phyloP scores from a whole-genome alignment of 2,329 filamentous ascomycete species.

The Pestalotiopsis sp. region DNA sequence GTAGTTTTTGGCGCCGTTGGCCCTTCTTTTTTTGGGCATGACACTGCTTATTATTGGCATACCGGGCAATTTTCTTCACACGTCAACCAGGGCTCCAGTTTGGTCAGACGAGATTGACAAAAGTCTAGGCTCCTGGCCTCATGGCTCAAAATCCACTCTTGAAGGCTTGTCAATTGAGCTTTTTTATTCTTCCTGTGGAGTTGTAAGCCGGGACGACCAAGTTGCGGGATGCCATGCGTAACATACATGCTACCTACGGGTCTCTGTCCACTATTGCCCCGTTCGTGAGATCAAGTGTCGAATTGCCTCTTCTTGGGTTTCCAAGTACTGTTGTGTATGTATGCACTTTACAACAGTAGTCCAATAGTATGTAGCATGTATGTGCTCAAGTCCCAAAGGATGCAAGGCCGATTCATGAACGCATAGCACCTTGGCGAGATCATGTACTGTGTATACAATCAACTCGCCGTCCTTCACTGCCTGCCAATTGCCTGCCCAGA shows the following conservation, averaged over 20 bases:
- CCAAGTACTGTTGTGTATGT: background rate
- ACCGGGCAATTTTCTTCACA: background rate
- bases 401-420: constrained; percentile 5
- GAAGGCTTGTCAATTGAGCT: background rate
- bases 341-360: background rate
- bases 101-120: background rate
- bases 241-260: background rate
- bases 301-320: background rate
- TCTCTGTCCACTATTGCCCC: background rate
- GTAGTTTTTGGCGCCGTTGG: background rate
- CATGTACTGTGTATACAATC: constrained; percentile 4
- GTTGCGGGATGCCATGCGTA: background rate
- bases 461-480: background rate
- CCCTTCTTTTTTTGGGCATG: background rate
- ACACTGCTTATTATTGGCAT: constrained; percentile 2
- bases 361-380: too few relatives aligned
- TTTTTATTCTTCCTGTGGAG: background rate
- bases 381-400: background rate
- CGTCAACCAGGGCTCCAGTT: background rate
- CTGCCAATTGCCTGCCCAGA: background rate
- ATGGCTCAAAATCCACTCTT: background rate
- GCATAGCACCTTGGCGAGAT: constrained; percentile 7
- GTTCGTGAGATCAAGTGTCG: background rate
- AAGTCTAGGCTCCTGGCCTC: background rate
- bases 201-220: background rate